Evolutionary conservation across 2,329 filamentous ascomycete species (phyloP), one percentile per base, ranked within the genome.

Genomic region (Pezizomycotina sp.): DNA sequence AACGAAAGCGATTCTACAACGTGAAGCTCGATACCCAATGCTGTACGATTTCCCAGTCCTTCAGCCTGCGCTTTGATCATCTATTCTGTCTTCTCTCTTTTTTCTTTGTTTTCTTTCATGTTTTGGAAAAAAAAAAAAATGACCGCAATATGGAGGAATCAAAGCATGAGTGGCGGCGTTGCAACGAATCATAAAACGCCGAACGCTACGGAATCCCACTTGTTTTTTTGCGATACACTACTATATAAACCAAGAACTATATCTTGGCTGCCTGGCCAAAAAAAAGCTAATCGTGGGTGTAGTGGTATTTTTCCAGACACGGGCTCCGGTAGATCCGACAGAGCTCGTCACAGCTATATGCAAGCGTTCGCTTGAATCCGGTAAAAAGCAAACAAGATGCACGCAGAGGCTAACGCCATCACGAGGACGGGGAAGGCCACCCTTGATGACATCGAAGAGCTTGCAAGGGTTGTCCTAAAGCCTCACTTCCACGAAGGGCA

Each of bases 391-490:
- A 60, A 62, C 62, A 41, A 57, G 62, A 36, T 65, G 60, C 50
- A 60, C 62, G 13, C 63, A 65, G 48, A 58, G 65, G 42, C 54
- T 69, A 26, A 65, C 62, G 19, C 65, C 65, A 63, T 68, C 49
- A 63, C 59, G 12, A 52, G 62, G 29, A 63, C 62, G 34, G 65
- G 71, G 6, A 80, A 73, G 56, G 77, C 80, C 20, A 77, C 69
- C 9, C 68, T 76, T 46, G 69, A 66, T 28, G 77, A 75, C 1
- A 59, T 89, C 5, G 66, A 72, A 31, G 69, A 71, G 46, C 63
- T 82, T 16, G 73, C 71, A 7, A 62, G 61, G 47, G 57, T 64
- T 42, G 75, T 81, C 4, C 61, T 89, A 32, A 60, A 61, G 15
- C 62, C 66, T 19, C 66, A 72, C 50, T 86, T 89, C 55, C 57